phyloP scores from a whole-genome alignment of 805 yeast genomes.

The Yarrowia keelungensis region DNA sequence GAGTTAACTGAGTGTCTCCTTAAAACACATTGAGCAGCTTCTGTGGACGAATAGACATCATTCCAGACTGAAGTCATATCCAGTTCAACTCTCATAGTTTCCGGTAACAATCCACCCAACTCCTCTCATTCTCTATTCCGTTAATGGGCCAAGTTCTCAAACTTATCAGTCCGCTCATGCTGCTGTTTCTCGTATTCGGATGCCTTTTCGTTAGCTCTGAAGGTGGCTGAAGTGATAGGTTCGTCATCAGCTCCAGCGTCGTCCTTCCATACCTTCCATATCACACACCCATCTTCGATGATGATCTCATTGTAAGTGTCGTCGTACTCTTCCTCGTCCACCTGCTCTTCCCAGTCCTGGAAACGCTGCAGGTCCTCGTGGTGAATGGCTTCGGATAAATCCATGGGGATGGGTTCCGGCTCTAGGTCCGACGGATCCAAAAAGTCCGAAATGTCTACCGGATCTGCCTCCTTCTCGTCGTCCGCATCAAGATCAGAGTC shows the following conservation, averaged over 20 bases:
- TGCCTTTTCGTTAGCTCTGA: slow-evolving; percentile 16
- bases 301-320: slow-evolving; percentile 26
- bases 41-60: too few relatives aligned
- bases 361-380: slow-evolving; percentile 18
- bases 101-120: too few relatives aligned
- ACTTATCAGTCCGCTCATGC: slow-evolving; percentile 17
- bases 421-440: slow-evolving; percentile 24
- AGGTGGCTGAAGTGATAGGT: slow-evolving; percentile 11
- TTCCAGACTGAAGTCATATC: too few relatives aligned
- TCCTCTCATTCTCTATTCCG: too few relatives aligned
- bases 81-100: too few relatives aligned
- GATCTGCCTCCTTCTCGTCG: slow-evolving; percentile 19
- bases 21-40: too few relatives aligned
- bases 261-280: slow-evolving; percentile 28
- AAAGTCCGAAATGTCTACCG: slow-evolving; percentile 23
- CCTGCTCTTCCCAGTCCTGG: slow-evolving; percentile 25
- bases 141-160: not conserved
- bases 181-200: slow-evolving; percentile 24
- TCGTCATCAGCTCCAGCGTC: slow-evolving; percentile 8
- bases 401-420: slow-evolving; percentile 30
- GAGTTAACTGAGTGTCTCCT: too few relatives aligned
- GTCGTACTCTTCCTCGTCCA: slow-evolving; percentile 31
- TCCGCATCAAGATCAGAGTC: slow-evolving; percentile 33
- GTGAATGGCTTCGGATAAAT: slow-evolving; percentile 17
- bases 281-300: slow-evolving; percentile 5